Base-by-base conservation (phyloP, 495 filamentous ascomycete genomes). In the Penicillium turbatum region DNA sequence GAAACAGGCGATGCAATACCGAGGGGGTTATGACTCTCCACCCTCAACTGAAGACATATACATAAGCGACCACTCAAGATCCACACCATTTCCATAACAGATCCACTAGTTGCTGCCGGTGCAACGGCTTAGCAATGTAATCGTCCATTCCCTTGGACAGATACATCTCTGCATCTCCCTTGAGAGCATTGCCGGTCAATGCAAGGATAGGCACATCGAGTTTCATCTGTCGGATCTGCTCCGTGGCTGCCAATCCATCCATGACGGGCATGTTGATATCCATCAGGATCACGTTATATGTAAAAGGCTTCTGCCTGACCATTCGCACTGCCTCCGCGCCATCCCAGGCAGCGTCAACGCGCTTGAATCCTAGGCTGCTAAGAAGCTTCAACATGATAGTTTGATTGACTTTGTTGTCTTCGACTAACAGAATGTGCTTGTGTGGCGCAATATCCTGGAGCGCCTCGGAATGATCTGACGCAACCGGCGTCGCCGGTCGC, bases 231-330 rank as follows among this genome's bases (percentile, higher is more conserved):
- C 86, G 77, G 46, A 89, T 87, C 7, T 75, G 71, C 5, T 74
- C 71, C 1, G 86, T 87, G 9, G 86, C 79, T 38, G 78, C 80
- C 30, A 88, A 67, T 5, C 86, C 86, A 51, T 87, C 80, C 73
- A 89, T 80, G 0, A 89, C 66, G 0, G 87, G 87, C 87, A 91
- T 90, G 53, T 77, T 82, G 47, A 90, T 82, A 53, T 88, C 84
- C 72, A 76, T 76, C 37, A 86, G 60, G 6, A 86, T 77, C 12
- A 79, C 34, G 46, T 82, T 74, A 56, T 82, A 86, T 0, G 73
- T 62, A 0, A 76, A 55, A 0, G 77, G 76, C 38, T 78, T 74
- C 49, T 75, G 68, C 10, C 72, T 74, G 3, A 82, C 69, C 65
- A 79, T 65, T 3, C 70, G 62, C 0, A 85, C 79, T 0, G 83